A percentile compares a stretch with the other conserved stretches of the same genome.
phyloP scores from a whole-genome alignment of 306 rosid genomes.

The Prunus mira region DNA sequence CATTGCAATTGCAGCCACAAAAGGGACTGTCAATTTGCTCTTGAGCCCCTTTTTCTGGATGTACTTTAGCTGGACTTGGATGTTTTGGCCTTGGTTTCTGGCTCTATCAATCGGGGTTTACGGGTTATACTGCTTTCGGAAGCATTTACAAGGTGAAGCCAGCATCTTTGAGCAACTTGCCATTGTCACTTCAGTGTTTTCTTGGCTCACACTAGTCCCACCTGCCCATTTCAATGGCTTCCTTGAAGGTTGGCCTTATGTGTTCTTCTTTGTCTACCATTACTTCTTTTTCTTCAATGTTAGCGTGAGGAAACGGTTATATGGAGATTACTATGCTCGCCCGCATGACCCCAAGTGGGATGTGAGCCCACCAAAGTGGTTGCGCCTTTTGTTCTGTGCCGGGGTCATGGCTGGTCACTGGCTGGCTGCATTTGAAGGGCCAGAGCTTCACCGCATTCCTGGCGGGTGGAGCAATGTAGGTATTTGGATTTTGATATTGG shows the following conservation, averaged over 20 bases:
- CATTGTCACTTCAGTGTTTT: constrained; percentile 69
- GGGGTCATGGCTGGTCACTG: constrained; percentile 78
- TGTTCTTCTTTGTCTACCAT: constrained; percentile 80
- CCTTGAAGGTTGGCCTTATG: constrained; percentile 95
- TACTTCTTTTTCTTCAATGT: constrained; percentile 96
- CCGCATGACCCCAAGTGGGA: constrained; percentile 93
- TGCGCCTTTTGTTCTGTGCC: constrained; percentile 57
- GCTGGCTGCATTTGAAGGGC: constrained; percentile 96
- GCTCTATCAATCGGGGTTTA: constrained; percentile 53
- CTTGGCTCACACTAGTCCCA: constrained; percentile 96
- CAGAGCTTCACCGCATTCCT: constrained; percentile 68
- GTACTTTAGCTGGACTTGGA: constrained; percentile 96
- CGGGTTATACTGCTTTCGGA: constrained; percentile 65
- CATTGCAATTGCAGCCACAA: constrained; percentile 55
- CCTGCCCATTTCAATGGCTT: constrained; percentile 84
- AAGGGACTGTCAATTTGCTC: constrained; percentile 56
- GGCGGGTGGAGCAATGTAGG: constrained; percentile 76
- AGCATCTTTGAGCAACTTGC: constrained; percentile 73
- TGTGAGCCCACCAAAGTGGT: constrained; percentile 52
- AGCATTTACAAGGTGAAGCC: constrained; percentile 63
- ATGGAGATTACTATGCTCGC: constrained; percentile 73
- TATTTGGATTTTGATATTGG: constrained; percentile 59
- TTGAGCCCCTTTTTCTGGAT: constrained; percentile 90
- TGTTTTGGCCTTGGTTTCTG: constrained; percentile 88
- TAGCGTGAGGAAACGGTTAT: constrained; percentile 68